Conservation (phyloP, 129 eudicot genomes). For the Glebionis coronaria region DNA sequence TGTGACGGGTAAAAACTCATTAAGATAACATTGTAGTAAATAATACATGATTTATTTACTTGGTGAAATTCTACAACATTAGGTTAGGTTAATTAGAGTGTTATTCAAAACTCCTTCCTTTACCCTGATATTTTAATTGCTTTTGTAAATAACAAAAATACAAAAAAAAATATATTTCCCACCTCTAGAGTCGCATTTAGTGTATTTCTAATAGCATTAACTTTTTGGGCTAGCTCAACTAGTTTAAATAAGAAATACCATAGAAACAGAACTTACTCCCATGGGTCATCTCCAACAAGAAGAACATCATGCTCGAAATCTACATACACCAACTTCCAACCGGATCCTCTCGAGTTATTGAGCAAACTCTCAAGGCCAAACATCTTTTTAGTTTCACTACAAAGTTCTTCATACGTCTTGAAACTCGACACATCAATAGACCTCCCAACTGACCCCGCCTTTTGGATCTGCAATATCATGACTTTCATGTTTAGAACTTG, state of each 20-base stretch:
- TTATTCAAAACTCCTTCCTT: no score
- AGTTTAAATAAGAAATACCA: not conserved
- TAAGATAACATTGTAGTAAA: no score
- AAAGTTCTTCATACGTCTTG: slow-evolving; percentile 72
- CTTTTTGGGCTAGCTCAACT: no score
- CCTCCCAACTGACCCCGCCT: slow-evolving; percentile 97
- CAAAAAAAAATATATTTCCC: no score
- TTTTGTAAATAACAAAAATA: no score
- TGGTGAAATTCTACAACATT: no score
- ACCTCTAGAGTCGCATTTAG: no score
- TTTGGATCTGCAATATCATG: slow-evolving; percentile 60
- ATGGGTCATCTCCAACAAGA: slow-evolving; percentile 98
- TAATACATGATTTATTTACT: no score
- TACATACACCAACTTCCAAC: slow-evolving; percentile 98
- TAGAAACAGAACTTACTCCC: slow-evolving; percentile 74
- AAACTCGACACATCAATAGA: slow-evolving; percentile 95
- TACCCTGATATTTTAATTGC: no score
- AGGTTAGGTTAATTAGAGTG: no score
- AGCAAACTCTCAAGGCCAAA: slow-evolving; percentile 94
- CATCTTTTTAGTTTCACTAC: slow-evolving; percentile 87
- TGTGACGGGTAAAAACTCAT: no score
- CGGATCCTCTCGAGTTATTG: slow-evolving; percentile 71
- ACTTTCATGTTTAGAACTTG: not conserved
- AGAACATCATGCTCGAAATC: slow-evolving; percentile 94
- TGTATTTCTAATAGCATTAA: no score